phyloP scores from a whole-genome alignment of 139 green algal genomes.

The Micractinium conductrix region DNA sequence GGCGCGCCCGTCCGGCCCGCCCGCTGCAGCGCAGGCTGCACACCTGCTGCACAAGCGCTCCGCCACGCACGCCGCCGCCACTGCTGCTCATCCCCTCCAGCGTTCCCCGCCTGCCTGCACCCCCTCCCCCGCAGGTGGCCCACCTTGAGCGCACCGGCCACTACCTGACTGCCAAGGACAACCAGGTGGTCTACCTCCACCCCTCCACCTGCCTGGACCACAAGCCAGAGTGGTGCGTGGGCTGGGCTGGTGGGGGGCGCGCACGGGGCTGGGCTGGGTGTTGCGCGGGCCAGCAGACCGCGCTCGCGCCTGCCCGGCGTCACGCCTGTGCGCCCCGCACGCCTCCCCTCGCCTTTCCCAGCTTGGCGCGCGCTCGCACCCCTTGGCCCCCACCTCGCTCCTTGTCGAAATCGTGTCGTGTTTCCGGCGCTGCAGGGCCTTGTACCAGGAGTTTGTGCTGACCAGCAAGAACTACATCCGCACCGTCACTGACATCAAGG shows the following conservation, averaged over 20 bases:
- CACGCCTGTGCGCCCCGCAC: too few species aligned
- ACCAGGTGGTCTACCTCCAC: constrained; percentile 96
- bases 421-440: constrained; percentile 63
- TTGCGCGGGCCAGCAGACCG: too few species aligned
- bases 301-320: too few species aligned
- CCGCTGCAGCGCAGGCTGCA: too few species aligned
- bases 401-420: too few species aligned
- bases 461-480: constrained; percentile 98
- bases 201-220: constrained; percentile 93
- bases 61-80: not conserved
- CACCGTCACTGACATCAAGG: constrained; percentile 91
- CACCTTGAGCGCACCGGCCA: constrained; percentile 90
- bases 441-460: constrained; percentile 99
- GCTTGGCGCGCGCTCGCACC: too few species aligned
- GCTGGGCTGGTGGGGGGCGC: not conserved
- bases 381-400: too few species aligned
- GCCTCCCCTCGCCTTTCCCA: not conserved
- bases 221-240: constrained; percentile 99
- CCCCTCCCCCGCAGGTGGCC: constrained; percentile 74
- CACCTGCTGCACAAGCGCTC: too few species aligned
- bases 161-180: constrained; percentile 99
- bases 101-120: not conserved
- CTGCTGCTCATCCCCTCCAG: not conserved
- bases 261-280: too few species aligned
- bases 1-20: too few species aligned